A percentile compares a stretch with the other conserved stretches of the same genome.
These are phyloP conservation scores for Pleurotus ostreatus DNA, from an alignment of 768 basidiomycete species.

Conservation along the genomic window DNA sequence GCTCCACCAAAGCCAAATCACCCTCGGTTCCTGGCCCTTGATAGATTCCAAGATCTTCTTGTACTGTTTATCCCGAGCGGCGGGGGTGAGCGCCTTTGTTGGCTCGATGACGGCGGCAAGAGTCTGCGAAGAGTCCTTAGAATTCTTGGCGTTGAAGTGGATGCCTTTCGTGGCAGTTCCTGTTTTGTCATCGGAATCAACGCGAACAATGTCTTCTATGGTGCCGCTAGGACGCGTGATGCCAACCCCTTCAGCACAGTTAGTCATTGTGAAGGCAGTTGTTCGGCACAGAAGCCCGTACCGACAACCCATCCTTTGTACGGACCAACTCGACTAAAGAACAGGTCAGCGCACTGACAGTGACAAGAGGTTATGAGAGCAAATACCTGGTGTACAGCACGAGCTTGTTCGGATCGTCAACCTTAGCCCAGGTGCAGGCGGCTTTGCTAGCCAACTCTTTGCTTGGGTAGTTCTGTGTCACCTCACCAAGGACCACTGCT, in stretches of 20 bases:
- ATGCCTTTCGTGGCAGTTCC: background rate
- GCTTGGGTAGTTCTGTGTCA: background rate
- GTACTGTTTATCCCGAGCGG: background rate
- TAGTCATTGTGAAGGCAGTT: background rate
- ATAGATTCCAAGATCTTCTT: background rate
- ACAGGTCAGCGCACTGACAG: background rate
- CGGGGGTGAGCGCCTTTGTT: background rate
- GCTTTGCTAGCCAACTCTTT: background rate
- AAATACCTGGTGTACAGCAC: background rate
- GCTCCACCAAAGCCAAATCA: background rate
- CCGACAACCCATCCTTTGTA: background rate
- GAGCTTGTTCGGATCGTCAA: background rate
- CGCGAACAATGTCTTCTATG: background rate
- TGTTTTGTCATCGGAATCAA: background rate
- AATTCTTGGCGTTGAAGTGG: background rate
- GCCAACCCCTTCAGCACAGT: background rate
- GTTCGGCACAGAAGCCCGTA: background rate
- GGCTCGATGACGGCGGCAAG: background rate
- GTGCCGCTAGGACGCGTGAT: background rate
- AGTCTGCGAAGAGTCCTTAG: background rate
- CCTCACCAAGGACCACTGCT: no score
- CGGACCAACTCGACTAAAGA: background rate
- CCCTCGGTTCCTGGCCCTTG: background rate
- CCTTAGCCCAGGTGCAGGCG: background rate
- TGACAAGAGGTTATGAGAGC: background rate